Percentiles rank a stretch among this genome's conserved stretches.
These are phyloP conservation scores for Suhomyces taliae DNA, from an alignment of 1,139 yeast species.

Conservation along the genomic window DNA sequence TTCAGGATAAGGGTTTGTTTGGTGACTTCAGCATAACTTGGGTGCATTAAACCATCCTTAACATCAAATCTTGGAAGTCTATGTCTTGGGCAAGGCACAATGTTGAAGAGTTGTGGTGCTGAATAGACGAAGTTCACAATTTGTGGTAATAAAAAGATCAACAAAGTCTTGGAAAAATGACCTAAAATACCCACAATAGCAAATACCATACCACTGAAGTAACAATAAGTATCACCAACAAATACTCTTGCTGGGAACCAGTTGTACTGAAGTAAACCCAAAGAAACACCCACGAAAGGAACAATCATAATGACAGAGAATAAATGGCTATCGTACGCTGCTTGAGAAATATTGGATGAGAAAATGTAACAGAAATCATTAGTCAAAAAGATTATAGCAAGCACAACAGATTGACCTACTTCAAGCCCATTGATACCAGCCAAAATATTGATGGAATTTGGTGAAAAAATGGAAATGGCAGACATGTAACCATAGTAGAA, in stretches of 20 bases:
- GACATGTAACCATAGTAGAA: conserved; percentile 89
- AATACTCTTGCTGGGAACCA: conserved; percentile 92
- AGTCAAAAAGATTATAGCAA: conserved; percentile 65
- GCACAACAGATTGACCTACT: conserved; percentile 87
- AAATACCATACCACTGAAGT: conserved; percentile 97
- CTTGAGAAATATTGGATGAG: conserved; percentile 38
- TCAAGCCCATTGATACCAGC: conserved; percentile 97
- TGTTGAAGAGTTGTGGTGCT: conserved; percentile 80
- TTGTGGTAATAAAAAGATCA: conserved; percentile 86
- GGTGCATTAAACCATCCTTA: conserved; percentile 70
- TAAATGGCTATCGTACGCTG: conserved; percentile 80
- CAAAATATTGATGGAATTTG: conserved; percentile 92
- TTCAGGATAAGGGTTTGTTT: conserved; percentile 17
- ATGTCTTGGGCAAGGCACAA: conserved; percentile 95
- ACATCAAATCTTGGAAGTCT: conserved; percentile 77
- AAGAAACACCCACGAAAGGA: conserved; percentile 85
- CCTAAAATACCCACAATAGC: conserved; percentile 96
- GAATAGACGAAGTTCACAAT: conserved; percentile 86
- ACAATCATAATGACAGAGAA: conserved; percentile 76
- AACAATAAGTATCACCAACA: conserved; percentile 98
- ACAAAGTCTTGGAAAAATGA: conserved; percentile 89
- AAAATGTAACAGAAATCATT: conserved; percentile 76
- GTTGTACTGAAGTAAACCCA: conserved; percentile 74
- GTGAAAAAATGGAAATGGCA: conserved; percentile 86
- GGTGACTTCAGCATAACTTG: conserved; percentile 46